phyloP scores from a whole-genome alignment of 2,329 filamentous ascomycete species.

The Fusarium sp. region DNA sequence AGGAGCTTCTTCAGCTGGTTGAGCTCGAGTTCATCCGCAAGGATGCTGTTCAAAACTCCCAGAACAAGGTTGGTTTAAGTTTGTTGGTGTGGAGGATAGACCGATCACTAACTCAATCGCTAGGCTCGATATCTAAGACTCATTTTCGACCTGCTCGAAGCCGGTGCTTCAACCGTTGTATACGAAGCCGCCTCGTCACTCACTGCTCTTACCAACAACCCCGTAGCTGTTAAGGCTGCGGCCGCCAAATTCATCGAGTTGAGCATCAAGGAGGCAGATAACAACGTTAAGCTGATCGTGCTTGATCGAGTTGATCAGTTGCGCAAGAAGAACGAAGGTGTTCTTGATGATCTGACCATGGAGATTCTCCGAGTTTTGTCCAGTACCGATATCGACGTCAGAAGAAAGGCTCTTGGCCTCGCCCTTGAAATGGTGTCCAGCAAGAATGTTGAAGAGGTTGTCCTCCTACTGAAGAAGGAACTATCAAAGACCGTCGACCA shows the following conservation, averaged over 20 bases:
- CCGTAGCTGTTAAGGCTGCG: constrained; percentile 96
- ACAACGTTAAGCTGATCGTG: constrained; percentile 99
- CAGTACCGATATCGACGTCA: constrained; percentile 95
- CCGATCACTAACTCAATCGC: constrained; percentile 46
- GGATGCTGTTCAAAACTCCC: constrained; percentile 92
- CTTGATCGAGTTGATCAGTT: constrained; percentile 92
- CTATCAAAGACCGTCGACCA: constrained; percentile 97
- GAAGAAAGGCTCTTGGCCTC: constrained; percentile 89
- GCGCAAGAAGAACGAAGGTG: constrained; percentile 87
- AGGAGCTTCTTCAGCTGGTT: constrained; percentile 91
- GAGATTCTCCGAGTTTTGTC: constrained; percentile 95
- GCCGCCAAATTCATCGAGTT: constrained; percentile 97
- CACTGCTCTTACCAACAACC: constrained; percentile 93
- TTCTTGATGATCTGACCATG: constrained; percentile 95
- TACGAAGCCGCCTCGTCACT: constrained; percentile 98
- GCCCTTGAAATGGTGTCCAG: constrained; percentile 98
- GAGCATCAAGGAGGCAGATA: constrained; percentile 96
- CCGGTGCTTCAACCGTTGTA: constrained; percentile 91
- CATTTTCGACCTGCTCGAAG: constrained; percentile 96
- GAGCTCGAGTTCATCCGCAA: constrained; percentile 98
- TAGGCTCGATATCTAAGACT: constrained; percentile 90
- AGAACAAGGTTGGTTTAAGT: constrained; percentile 81
- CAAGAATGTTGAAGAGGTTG: constrained; percentile 98
- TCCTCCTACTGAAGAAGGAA: constrained; percentile 96
- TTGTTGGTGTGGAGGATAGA: neutral